These are phyloP conservation scores for Quercus tomentella DNA, from an alignment of 331 rosid species.

Conservation along the genomic window DNA sequence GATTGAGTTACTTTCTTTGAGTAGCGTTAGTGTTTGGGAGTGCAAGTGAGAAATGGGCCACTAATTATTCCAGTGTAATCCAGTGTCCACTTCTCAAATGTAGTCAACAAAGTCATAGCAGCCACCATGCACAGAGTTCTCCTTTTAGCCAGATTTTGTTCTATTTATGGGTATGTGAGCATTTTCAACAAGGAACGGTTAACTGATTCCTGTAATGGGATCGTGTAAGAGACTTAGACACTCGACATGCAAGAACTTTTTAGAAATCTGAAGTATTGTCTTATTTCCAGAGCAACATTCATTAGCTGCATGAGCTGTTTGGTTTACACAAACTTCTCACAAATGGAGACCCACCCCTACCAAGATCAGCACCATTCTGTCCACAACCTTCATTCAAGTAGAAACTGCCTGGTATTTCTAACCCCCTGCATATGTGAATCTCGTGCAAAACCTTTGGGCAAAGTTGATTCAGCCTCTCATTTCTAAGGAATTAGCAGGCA, in stretches of 20 bases:
- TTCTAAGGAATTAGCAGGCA: too few species aligned
- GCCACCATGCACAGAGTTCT: constrained; percentile 77
- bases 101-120: constrained; percentile 78
- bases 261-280: background rate
- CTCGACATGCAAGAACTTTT: constrained; percentile 7
- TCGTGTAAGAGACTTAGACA: background rate
- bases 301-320: background rate
- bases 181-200: constrained; percentile 70
- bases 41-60: too few species aligned
- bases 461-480: too few species aligned
- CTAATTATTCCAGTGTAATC: constrained; percentile 45
- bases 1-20: too few species aligned
- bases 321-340: too few species aligned
- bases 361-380: too few species aligned
- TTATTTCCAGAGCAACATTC: background rate
- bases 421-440: too few species aligned
- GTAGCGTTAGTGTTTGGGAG: too few species aligned
- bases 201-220: constrained; percentile 61
- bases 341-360: too few species aligned
- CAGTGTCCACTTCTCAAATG: constrained; percentile 96
- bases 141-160: constrained; percentile 69
- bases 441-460: too few species aligned
- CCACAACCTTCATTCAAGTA: too few species aligned
- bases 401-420: too few species aligned
- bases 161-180: constrained; percentile 88